These are phyloP conservation scores for Pseudocercospora crystallina DNA, from an alignment of 2,329 filamentous ascomycete genomes.

Conservation along the genomic window DNA sequence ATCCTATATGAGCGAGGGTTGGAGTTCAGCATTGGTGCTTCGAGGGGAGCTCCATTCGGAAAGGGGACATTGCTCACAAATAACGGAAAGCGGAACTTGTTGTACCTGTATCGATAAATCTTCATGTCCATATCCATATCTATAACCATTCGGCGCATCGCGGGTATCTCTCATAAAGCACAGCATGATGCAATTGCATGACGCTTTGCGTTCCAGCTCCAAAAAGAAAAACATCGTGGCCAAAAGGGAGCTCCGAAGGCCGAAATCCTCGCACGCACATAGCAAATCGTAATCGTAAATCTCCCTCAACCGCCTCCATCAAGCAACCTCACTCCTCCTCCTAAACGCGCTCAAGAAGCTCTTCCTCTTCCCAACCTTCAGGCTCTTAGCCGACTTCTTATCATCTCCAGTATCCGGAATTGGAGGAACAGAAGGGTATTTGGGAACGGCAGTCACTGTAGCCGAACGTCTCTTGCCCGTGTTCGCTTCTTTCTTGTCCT, in stretches of 20 bases:
- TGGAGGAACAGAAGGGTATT: conserved; percentile 20
- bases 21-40: too few species aligned
- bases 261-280: too few species aligned
- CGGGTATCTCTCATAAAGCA: too few species aligned
- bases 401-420: conserved; percentile 11
- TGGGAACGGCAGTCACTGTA: conserved; percentile 30
- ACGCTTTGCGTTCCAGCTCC: too few species aligned
- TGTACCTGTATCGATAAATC: not conserved
- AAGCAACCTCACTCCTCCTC: not conserved
- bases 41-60: too few species aligned
- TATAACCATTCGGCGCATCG: too few species aligned
- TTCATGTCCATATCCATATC: not conserved
- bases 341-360: conserved; percentile 48
- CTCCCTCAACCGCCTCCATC: too few species aligned
- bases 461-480: conserved; percentile 30
- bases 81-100: not conserved
- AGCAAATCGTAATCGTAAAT: too few species aligned
- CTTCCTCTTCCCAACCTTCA: conserved; percentile 48
- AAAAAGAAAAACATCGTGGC: too few species aligned
- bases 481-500: conserved; percentile 25
- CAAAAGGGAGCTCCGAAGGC: too few species aligned
- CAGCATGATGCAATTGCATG: too few species aligned
- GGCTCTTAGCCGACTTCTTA: conserved; percentile 23
- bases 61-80: not conserved
- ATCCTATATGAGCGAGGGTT: not conserved